Conservation (phyloP, 148 eudicot species). For the Fagopyrum tataricum region DNA sequence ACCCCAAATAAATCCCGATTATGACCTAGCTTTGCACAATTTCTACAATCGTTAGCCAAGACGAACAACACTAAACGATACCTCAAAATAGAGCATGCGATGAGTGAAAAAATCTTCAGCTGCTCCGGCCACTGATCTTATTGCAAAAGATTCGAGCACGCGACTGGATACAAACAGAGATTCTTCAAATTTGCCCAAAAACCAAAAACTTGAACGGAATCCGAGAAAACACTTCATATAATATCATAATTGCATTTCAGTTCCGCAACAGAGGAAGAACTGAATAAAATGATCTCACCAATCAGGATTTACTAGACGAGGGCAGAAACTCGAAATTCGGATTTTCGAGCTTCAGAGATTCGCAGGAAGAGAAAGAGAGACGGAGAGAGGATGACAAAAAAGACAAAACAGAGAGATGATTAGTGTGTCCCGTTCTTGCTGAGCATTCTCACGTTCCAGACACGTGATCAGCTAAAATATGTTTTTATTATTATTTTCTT, state of each 20-base stretch:
- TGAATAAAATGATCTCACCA: neutral
- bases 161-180: neutral
- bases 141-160: neutral
- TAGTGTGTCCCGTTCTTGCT: constrained; percentile 5
- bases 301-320: constrained; percentile 1
- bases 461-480: neutral
- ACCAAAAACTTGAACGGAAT: constrained; percentile 5
- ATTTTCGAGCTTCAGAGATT: constrained; percentile 11
- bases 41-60: neutral
- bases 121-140: constrained; percentile 1
- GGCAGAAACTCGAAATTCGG: constrained; percentile 1
- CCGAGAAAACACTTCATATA: neutral
- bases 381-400: constrained; percentile 4
- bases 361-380: constrained; percentile 10
- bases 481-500: neutral
- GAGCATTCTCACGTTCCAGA: neutral
- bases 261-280: neutral
- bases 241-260: neutral
- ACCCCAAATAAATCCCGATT: constrained; percentile 5
- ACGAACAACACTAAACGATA: neutral
- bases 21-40: constrained; percentile 7
- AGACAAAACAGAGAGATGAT: constrained; percentile 11
- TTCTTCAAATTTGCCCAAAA: constrained; percentile 4
- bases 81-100: neutral
- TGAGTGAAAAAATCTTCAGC: neutral